Conservation (phyloP, 331 rosid genomes). For the Malus hybrid region DNA sequence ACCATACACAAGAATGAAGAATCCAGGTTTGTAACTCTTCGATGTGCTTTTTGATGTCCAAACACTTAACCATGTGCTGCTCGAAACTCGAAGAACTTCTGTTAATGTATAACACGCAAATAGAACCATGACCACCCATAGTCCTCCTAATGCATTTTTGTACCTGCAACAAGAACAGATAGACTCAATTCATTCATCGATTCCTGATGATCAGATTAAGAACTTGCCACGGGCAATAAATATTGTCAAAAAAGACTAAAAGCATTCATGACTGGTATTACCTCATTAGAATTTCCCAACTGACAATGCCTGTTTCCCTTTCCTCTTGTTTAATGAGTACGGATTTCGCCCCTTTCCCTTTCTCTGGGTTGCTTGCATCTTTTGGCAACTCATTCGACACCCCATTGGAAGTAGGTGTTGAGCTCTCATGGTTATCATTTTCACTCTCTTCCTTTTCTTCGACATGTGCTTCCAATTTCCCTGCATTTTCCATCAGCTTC, state of each 20-base stretch:
- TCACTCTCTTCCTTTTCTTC: constrained; percentile 27
- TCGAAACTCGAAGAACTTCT: constrained; percentile 72
- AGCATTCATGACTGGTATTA: constrained; percentile 12
- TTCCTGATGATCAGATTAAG: neutral
- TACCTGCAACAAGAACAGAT: constrained; percentile 40
- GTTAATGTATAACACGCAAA: constrained; percentile 50
- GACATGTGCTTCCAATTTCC: constrained; percentile 64
- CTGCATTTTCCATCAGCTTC: constrained; percentile 89
- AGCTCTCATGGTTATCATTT: constrained; percentile 16
- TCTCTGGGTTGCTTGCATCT: constrained; percentile 33
- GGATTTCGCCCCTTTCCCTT: constrained; percentile 53
- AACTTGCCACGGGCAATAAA: neutral
- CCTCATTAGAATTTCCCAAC: constrained; percentile 74
- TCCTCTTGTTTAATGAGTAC: constrained; percentile 80
- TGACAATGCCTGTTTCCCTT: constrained; percentile 75
- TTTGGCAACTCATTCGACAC: constrained; percentile 30
- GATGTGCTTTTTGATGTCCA: constrained; percentile 68
- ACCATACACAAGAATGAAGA: constrained; percentile 63
- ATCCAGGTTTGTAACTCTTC: constrained; percentile 43
- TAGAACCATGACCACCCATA: constrained; percentile 66
- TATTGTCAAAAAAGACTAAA: neutral
- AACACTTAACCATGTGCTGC: constrained; percentile 81
- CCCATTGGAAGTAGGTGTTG: constrained; percentile 23
- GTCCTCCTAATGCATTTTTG: constrained; percentile 73
- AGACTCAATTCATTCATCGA: neutral